Evolutionary conservation across 2,329 filamentous ascomycete genomes (phyloP), one percentile per base, ranked within the genome.

Genomic region (Talaromyces atroroseus): DNA sequence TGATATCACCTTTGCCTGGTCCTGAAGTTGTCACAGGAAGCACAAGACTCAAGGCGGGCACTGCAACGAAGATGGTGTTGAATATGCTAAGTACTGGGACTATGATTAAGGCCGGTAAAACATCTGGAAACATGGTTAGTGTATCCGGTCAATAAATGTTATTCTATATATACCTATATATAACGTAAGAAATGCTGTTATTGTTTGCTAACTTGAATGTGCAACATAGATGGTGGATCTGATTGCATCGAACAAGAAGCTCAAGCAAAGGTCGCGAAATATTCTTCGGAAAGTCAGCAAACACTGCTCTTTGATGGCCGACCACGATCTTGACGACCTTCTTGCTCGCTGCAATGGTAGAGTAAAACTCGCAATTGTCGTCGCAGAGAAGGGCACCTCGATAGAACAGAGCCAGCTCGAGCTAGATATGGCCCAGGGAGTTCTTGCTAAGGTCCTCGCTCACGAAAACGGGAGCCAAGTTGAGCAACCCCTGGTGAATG

Each of bases 1-100:
- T 75, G 52, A 74, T 77, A 50, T 65, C 64, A 18, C 65, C 69
- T n/a, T 63, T 77, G 1, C 72, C 74, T 1, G 75, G 75, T 0
- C 68, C 75, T 1, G 75, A 77, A 61, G 70, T 75, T 3, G 67
- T 77, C 2, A 75, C 74, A n/a, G 75, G 75, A 2, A 78, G 75
- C 59, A 78, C 76, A 1, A 65, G 76, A 29, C 65, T 78, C 57
- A 78, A 78, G 60, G 74, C 75, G 1, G 76, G 76, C 16, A 78
- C 73, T 0, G 74, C 72, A 1, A 77, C 76, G 0, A 78, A 78
- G 60, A 59, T 77, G 56, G 72, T 75, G 1, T 60, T 76, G 46
- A 76, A 77, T 56, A 77, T 76, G 73, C 60, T 77, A 2, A 76
- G 73, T 45, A 76, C 74, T 1, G 73, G 75, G 1, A 65, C 70